Evolutionary conservation across 106 monocot species (phyloP).

Genomic region (Acorus gramineus): DNA sequence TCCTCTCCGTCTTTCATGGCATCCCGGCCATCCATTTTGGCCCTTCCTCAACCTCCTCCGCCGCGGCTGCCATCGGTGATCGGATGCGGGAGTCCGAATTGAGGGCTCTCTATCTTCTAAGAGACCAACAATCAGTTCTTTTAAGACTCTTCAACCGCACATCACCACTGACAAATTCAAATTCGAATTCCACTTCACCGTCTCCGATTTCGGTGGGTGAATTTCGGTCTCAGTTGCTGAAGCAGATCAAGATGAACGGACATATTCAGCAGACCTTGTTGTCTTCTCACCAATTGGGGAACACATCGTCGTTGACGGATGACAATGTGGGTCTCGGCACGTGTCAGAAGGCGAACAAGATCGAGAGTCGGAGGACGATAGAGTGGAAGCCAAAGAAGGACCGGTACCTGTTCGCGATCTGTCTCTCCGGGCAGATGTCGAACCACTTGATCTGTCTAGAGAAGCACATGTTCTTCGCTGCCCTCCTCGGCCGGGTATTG

Average conservation of each 20-base stretch:
- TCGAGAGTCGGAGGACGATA: constrained; percentile 34
- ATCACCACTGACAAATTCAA: neutral
- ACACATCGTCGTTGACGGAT: constrained; percentile 9
- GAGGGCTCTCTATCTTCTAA: constrained; percentile 52
- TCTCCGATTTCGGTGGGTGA: constrained; percentile 15
- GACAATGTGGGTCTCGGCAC: constrained; percentile 18
- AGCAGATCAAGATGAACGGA: constrained; percentile 68
- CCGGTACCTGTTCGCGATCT: constrained; percentile 73
- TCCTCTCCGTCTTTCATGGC: constrained; percentile 37
- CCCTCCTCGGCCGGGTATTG: constrained; percentile 59
- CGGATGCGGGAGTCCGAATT: constrained; percentile 78
- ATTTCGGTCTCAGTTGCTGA: constrained; percentile 43
- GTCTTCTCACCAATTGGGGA: constrained; percentile 37
- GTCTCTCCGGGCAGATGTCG: constrained; percentile 89
- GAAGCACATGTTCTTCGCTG: constrained; percentile 98
- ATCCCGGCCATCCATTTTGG: constrained; percentile 9
- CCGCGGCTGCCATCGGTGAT: constrained; percentile 4
- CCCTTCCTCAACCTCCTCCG: constrained; percentile 1
- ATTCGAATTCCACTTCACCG: neutral
- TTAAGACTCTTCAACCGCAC: constrained; percentile 49
- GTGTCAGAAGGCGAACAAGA: constrained; percentile 38
- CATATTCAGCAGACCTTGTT: constrained; percentile 71
- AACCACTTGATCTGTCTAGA: constrained; percentile 95
- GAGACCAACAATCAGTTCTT: constrained; percentile 50
- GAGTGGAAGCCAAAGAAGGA: constrained; percentile 87